Conservation (phyloP, 805 yeast genomes). For the Pichia phayaonensis region DNA sequence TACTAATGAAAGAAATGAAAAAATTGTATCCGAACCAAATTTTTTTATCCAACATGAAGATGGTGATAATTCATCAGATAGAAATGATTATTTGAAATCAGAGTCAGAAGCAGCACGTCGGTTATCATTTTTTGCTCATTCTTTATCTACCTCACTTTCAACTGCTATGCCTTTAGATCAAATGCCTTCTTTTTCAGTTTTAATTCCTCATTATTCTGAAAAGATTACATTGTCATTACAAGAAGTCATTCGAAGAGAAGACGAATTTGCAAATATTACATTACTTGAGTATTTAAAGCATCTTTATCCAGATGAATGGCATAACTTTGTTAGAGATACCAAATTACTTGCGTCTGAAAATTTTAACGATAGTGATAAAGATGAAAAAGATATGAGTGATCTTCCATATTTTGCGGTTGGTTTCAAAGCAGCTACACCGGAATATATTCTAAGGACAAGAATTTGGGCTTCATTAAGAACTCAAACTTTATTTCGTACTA, state of each 20-base stretch:
- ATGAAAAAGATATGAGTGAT: conserved; percentile 32
- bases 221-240: conserved; percentile 67
- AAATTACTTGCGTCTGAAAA: conserved; percentile 45
- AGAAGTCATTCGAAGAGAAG: conserved; percentile 73
- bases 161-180: conserved; percentile 56
- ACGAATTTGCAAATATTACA: conserved; percentile 49
- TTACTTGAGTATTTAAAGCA: conserved; percentile 49
- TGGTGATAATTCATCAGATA: conserved; percentile 36
- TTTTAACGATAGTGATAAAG: conserved; percentile 5
- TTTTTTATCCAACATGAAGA: conserved; percentile 83
- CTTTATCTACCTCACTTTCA: conserved; percentile 78
- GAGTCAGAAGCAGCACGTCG: conserved; percentile 77
- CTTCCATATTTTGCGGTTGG: conserved; percentile 66
- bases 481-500: conserved; percentile 75
- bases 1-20: conserved; percentile 31
- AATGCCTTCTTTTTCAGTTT: conserved; percentile 78
- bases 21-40: conserved; percentile 56
- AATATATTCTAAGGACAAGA: conserved; percentile 60
- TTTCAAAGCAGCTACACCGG: conserved; percentile 57
- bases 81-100: conserved; percentile 45
- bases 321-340: conserved; percentile 48
- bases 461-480: conserved; percentile 82
- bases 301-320: conserved; percentile 51
- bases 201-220: conserved; percentile 83
- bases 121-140: conserved; percentile 84